Evolutionary conservation across 495 filamentous ascomycete genomes (phyloP).

Genomic region (Penicillium herquei): DNA sequence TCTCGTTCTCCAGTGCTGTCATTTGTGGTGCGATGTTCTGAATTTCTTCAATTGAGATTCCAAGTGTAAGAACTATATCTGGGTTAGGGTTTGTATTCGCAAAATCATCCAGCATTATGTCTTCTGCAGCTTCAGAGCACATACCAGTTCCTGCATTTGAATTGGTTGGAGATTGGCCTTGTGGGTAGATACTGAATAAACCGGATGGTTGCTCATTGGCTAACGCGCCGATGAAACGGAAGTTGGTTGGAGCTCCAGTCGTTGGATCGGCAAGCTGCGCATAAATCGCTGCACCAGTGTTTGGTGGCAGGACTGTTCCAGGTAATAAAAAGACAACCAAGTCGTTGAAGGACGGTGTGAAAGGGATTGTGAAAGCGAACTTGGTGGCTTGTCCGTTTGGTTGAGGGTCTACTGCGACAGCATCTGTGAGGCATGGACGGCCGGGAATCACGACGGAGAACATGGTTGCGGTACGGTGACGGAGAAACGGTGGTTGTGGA

Average conservation of each 20-base stretch:
- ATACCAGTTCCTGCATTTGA: conserved; percentile 2
- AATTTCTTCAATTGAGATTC: conserved; percentile 78
- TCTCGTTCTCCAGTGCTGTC: conserved; percentile 50
- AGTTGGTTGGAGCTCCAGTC: conserved; percentile 45
- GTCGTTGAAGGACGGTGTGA: conserved; percentile 65
- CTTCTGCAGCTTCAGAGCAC: conserved; percentile 36
- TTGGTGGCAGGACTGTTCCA: conserved; percentile 66
- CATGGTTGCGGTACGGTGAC: conserved; percentile 32
- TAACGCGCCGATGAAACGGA: conserved; percentile 83
- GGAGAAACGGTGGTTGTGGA: neutral
- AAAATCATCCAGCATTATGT: conserved; percentile 44
- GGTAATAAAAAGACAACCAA: conserved; percentile 90
- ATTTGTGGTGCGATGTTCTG: conserved; percentile 69
- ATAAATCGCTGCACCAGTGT: conserved; percentile 86
- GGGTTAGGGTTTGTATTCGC: conserved; percentile 3
- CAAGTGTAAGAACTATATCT: conserved; percentile 58
- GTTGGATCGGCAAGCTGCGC: conserved; percentile 58
- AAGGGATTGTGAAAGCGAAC: conserved; percentile 63
- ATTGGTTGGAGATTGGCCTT: conserved; percentile 7
- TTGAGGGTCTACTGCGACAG: conserved; percentile 50
- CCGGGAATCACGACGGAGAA: conserved; percentile 59
- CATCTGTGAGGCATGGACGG: conserved; percentile 60
- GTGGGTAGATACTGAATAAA: conserved; percentile 66
- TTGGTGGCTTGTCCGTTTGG: conserved; percentile 57
- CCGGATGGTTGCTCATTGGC: conserved; percentile 85